Evolutionary conservation across 2,329 filamentous ascomycete genomes (phyloP).

Genomic region (Paecilomyces sp.): DNA sequence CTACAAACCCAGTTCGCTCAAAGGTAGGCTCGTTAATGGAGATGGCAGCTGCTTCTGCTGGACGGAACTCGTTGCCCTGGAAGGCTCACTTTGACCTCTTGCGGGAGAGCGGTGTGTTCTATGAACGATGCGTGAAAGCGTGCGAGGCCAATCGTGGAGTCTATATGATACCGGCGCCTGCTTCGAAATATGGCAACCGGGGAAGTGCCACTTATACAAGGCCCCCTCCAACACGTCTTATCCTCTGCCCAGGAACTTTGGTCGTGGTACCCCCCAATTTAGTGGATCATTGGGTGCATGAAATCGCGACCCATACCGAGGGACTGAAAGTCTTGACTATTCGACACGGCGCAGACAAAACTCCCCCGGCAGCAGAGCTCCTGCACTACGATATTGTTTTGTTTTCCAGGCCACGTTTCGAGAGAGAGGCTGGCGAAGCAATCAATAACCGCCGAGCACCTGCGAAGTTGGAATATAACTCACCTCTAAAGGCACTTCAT

Average conservation of each 20-base stretch:
- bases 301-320: slow-evolving; percentile 70
- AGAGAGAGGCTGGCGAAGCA: slow-evolving; percentile 54
- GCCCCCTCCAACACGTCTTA: slow-evolving; percentile 42
- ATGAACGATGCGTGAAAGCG: slow-evolving; percentile 47
- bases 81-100: slow-evolving; percentile 54
- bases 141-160: slow-evolving; percentile 53
- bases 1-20: slow-evolving; percentile 33
- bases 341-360: slow-evolving; percentile 40
- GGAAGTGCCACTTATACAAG: slow-evolving; percentile 34
- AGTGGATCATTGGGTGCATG: slow-evolving; percentile 73
- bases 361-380: slow-evolving; percentile 55
- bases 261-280: slow-evolving; percentile 79
- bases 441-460: slow-evolving; percentile 43
- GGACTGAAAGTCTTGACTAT: slow-evolving; percentile 61
- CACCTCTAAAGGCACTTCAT: slow-evolving; percentile 62
- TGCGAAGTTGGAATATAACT: slow-evolving; percentile 41
- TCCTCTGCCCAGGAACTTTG: slow-evolving; percentile 62
- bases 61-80: slow-evolving; percentile 64
- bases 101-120: slow-evolving; percentile 43
- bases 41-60: slow-evolving; percentile 67
- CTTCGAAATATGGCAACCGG: slow-evolving; percentile 31
- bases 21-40: slow-evolving; percentile 59
- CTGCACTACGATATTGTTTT: slow-evolving; percentile 67
- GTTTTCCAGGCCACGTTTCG: slow-evolving; percentile 68
- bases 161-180: slow-evolving; percentile 50